A percentile compares a stretch with the other conserved stretches of the same genome.
Evolutionary conservation across 306 rosid species (phyloP).

Genomic region (Mimosa bimucronata): DNA sequence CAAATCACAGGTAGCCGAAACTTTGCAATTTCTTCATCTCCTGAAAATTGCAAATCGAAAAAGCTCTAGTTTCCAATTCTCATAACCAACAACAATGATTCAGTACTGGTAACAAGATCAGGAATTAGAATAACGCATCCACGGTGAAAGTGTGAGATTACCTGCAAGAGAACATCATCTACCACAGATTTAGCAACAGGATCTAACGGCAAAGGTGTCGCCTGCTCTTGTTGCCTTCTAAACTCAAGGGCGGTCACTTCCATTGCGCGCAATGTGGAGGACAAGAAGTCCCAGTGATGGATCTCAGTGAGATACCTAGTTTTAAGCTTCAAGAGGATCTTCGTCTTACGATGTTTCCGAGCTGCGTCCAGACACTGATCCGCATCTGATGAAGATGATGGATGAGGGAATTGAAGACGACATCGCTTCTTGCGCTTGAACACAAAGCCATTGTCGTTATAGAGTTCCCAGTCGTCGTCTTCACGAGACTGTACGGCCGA

Average conservation of each 20-base stretch:
- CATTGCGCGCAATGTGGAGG: background rate
- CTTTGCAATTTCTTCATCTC: background rate
- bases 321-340: background rate
- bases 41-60: background rate
- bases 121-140: background rate
- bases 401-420: background rate
- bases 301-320: background rate
- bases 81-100: background rate
- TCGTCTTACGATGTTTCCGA: background rate
- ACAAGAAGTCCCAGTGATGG: background rate
- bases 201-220: background rate
- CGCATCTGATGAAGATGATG: background rate
- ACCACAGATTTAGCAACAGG: background rate
- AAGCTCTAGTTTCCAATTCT: background rate
- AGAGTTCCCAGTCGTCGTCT: background rate
- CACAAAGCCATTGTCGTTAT: background rate
- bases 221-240: background rate
- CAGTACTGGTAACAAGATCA: background rate
- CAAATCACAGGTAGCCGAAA: background rate
- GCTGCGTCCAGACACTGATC: background rate
- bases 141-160: background rate
- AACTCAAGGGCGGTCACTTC: background rate
- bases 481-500: background rate
- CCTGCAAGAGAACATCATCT: background rate
- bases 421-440: background rate